Percentiles rank a stretch among this genome's conserved stretches.
Evolutionary conservation across 352 stramenopile species (phyloP).

Genomic region (Globisporangium cederbergense): DNA sequence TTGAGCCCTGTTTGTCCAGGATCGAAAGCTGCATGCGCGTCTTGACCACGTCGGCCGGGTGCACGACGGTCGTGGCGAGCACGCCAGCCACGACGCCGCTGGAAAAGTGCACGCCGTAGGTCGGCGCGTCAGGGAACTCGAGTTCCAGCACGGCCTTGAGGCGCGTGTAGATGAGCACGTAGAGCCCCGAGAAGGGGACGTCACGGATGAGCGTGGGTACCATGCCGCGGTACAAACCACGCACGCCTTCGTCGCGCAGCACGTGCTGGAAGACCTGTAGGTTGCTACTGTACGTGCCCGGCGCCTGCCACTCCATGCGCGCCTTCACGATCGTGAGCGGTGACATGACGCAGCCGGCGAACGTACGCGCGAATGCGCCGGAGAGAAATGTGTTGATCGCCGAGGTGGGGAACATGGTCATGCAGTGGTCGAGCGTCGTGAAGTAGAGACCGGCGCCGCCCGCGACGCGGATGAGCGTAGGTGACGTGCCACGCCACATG

Average conservation of each 20-base stretch:
- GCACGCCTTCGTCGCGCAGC: constrained; percentile 58
- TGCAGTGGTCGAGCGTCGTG: constrained; percentile 65
- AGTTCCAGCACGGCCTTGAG: constrained; percentile 45
- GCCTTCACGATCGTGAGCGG: constrained; percentile 87
- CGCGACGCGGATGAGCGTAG: constrained; percentile 78
- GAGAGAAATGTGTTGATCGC: constrained; percentile 77
- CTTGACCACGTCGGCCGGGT: constrained; percentile 85
- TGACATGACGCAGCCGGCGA: constrained; percentile 75
- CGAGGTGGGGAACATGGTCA: constrained; percentile 47
- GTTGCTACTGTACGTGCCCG: constrained; percentile 59
- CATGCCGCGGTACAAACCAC: constrained; percentile 83
- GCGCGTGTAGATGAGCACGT: constrained; percentile 83
- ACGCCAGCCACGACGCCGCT: constrained; percentile 76
- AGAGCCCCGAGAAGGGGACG: constrained; percentile 86
- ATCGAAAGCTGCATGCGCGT: constrained; percentile 87
- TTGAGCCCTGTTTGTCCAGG: constrained; percentile 29
- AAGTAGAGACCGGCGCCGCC: constrained; percentile 86
- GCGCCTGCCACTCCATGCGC: constrained; percentile 78
- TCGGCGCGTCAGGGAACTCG: constrained; percentile 40
- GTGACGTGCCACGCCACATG: constrained; percentile 82
- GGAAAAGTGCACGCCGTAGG: constrained; percentile 71
- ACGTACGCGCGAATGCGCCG: constrained; percentile 81
- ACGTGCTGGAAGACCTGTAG: constrained; percentile 65
- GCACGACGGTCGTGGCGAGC: constrained; percentile 77
- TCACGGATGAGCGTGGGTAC: constrained; percentile 82